Conservation (phyloP, 768 basidiomycete species). For the Exsudoporus frostii region DNA sequence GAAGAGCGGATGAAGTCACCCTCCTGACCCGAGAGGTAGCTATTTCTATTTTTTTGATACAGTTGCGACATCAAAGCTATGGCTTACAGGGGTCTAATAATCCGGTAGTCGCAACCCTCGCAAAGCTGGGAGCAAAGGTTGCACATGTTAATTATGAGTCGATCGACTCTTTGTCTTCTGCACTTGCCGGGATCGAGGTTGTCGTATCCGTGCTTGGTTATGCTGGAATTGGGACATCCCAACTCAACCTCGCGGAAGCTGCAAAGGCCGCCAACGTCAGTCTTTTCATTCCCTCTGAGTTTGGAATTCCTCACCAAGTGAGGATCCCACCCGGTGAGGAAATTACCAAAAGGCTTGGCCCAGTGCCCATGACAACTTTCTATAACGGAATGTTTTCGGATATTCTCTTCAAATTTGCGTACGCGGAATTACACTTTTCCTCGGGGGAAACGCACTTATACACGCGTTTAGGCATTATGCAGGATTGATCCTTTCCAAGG, state of each 20-base stretch:
- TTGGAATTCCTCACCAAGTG: background rate
- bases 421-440: background rate
- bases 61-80: background rate
- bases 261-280: background rate
- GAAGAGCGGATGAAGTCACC: background rate
- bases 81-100: background rate
- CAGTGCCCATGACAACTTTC: background rate
- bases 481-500: constrained; percentile 1
- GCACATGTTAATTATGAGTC: background rate
- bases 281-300: background rate
- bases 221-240: background rate
- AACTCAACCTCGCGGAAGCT: constrained; percentile 2
- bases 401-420: constrained; percentile 3
- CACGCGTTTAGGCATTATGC: background rate
- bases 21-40: constrained; percentile 1
- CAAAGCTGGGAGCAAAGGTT: background rate
- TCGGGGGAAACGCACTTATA: background rate
- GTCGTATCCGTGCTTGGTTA: constrained; percentile 1
- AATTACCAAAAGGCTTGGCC: background rate
- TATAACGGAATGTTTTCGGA: background rate
- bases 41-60: background rate
- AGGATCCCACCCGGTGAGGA: background rate
- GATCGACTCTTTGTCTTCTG: background rate
- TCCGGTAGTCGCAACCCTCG: background rate
- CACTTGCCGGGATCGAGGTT: background rate